Evolutionary conservation across 2,329 filamentous ascomycete species (phyloP).

Genomic region (Huntiella savannae): DNA sequence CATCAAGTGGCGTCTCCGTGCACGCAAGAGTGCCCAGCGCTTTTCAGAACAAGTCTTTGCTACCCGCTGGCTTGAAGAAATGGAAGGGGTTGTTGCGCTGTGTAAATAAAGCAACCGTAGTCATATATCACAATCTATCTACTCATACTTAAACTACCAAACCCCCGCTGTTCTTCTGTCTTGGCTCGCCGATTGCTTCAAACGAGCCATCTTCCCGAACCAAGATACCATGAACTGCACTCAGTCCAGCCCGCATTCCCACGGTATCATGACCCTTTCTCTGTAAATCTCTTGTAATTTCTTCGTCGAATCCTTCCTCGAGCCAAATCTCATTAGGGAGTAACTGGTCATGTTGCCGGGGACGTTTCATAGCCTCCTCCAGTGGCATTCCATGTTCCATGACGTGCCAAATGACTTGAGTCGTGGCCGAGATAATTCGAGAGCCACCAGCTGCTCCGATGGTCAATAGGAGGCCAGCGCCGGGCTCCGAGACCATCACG

Average conservation of each 20-base stretch:
- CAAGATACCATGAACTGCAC: constrained; percentile 52
- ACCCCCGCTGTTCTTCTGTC: constrained; percentile 53
- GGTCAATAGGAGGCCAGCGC: constrained; percentile 44
- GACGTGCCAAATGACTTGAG: constrained; percentile 55
- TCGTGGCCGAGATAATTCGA: constrained; percentile 62
- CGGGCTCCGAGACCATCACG: constrained; percentile 47
- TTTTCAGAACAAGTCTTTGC: constrained; percentile 83
- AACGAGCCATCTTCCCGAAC: constrained; percentile 46
- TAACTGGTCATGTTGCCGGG: constrained; percentile 66
- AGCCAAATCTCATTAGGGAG: constrained; percentile 50
- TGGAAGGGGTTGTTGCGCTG: constrained; percentile 48
- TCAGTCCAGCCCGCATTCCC: constrained; percentile 43
- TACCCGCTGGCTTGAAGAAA: constrained; percentile 55
- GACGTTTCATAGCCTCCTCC: constrained; percentile 40
- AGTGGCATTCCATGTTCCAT: constrained; percentile 44
- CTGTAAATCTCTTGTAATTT: constrained; percentile 42
- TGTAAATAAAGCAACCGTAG: constrained; percentile 13
- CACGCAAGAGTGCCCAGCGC: constrained; percentile 56
- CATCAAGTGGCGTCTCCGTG: constrained; percentile 45
- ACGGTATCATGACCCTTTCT: constrained; percentile 51
- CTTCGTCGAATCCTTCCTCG: constrained; percentile 49
- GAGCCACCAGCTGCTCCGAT: constrained; percentile 65
- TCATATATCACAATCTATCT: not conserved
- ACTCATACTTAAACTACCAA: constrained; percentile 23
- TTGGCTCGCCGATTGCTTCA: constrained; percentile 58